phyloP scores from a whole-genome alignment of 1,284 basidiomycete species.

The Leccinum fallax region DNA sequence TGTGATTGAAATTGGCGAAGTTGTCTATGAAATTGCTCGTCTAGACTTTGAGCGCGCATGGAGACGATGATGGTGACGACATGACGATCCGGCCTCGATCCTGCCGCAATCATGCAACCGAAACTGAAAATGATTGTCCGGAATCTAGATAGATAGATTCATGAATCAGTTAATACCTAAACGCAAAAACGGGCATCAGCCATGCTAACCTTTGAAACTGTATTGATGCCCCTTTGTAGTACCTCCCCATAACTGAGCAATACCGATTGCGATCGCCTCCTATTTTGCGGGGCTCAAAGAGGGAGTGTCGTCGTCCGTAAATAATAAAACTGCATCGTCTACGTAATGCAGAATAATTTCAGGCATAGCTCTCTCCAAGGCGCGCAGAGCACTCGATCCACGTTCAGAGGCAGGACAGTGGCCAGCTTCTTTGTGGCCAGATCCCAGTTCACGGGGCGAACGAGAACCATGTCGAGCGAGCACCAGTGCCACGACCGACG shows the following conservation, averaged over 20 bases:
- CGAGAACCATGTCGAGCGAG: slow-evolving; percentile 56
- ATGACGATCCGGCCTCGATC: slow-evolving; percentile 21
- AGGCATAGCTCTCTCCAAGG: slow-evolving; percentile 41
- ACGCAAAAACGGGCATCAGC: neutral
- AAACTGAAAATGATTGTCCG: slow-evolving; percentile 55
- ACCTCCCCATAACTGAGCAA: too few species aligned
- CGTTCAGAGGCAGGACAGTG: slow-evolving; percentile 26
- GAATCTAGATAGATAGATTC: slow-evolving; percentile 48
- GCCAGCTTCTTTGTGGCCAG: slow-evolving; percentile 39
- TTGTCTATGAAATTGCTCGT: slow-evolving; percentile 28
- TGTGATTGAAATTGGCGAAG: slow-evolving; percentile 63
- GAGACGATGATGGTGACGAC: neutral
- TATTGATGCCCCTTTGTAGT: too few species aligned
- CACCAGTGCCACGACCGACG: slow-evolving; percentile 47
- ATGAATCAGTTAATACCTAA: slow-evolving; percentile 8
- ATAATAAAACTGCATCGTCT: slow-evolving; percentile 33
- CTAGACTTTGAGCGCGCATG: slow-evolving; percentile 49
- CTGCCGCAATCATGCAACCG: slow-evolving; percentile 40
- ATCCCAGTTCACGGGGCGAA: slow-evolving; percentile 59
- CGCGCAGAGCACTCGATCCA: slow-evolving; percentile 47
- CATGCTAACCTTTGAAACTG: too few species aligned
- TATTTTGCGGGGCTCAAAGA: slow-evolving; percentile 29
- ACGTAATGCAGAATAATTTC: slow-evolving; percentile 25
- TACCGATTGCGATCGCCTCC: slow-evolving; percentile 59
- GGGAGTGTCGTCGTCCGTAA: slow-evolving; percentile 2